Conservation (phyloP, 225 moss, liverwort and hornwort genomes). For the Asterella californica region DNA sequence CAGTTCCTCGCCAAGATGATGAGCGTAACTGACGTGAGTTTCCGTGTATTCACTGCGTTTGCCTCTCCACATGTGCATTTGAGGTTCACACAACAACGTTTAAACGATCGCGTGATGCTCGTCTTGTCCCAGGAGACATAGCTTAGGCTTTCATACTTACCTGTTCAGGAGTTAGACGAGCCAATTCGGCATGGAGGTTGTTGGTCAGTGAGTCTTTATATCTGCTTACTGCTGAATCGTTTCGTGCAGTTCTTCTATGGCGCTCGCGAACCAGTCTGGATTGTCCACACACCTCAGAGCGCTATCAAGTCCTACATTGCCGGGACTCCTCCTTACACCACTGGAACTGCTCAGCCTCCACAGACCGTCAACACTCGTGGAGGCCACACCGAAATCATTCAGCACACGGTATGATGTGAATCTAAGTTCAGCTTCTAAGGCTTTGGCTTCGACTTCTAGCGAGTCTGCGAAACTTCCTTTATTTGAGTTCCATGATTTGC, state of each 20-base stretch:
- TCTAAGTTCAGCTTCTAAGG: not conserved
- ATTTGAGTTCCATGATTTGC: not conserved
- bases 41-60: constrained; percentile 22
- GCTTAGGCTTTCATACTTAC: not conserved
- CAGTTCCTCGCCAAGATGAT: constrained; percentile 37
- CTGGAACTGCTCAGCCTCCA: constrained; percentile 16
- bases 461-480: not conserved
- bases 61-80: not conserved
- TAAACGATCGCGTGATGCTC: not conserved
- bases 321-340: not conserved
- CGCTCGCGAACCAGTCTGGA: constrained; percentile 32
- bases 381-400: not conserved
- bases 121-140: not conserved
- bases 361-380: constrained; percentile 12
- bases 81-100: not conserved
- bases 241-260: constrained; percentile 37
- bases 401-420: constrained; percentile 6
- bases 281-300: constrained; percentile 30
- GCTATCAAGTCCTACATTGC: constrained; percentile 1
- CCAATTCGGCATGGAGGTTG: too few species aligned
- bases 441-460: not conserved
- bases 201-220: not conserved
- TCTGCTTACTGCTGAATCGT: not conserved
- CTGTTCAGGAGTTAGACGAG: too few species aligned
- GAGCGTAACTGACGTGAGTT: constrained; percentile 49